Evolutionary conservation across 371 early-diverging fungal genomes (phyloP).

Genomic region (Parasitella parasitica): DNA sequence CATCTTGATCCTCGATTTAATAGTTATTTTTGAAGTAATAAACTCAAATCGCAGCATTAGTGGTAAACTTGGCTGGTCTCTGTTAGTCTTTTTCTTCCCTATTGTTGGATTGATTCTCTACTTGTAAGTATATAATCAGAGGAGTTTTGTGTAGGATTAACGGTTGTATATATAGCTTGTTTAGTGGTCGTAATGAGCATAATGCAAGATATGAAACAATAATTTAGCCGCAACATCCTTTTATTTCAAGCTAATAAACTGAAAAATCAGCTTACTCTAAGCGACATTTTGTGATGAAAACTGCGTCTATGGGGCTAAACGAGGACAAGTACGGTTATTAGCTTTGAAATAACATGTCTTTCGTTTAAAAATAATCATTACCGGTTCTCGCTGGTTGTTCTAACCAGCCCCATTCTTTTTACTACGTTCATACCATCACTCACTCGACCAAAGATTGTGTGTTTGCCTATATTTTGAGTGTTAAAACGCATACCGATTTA

Average conservation of each 20-base stretch:
- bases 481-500: background rate
- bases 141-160: background rate
- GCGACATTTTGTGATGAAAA: conserved; percentile 37
- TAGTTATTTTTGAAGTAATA: conserved; percentile 62
- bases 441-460: conserved; percentile 74
- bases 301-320: conserved; percentile 39
- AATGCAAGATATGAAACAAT: conserved; percentile 51
- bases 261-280: conserved; percentile 29
- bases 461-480: conserved; percentile 37
- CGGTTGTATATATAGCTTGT: conserved; percentile 40
- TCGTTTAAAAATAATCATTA: background rate
- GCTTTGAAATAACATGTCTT: background rate
- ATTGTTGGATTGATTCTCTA: conserved; percentile 58
- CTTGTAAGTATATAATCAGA: conserved; percentile 54
- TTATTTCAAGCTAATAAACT: background rate
- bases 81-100: conserved; percentile 65
- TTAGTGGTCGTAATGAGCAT: conserved; percentile 55
- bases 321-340: background rate
- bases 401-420: conserved; percentile 69
- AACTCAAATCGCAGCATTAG: conserved; percentile 54
- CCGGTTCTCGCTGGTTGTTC: conserved; percentile 58
- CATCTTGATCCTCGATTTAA: conserved; percentile 58
- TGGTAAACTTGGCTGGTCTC: conserved; percentile 58
- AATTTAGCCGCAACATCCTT: conserved; percentile 16
- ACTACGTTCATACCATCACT: conserved; percentile 68